Evolutionary conservation across 768 basidiomycete genomes (phyloP).

Genomic region (Hypholoma fasciculare): DNA sequence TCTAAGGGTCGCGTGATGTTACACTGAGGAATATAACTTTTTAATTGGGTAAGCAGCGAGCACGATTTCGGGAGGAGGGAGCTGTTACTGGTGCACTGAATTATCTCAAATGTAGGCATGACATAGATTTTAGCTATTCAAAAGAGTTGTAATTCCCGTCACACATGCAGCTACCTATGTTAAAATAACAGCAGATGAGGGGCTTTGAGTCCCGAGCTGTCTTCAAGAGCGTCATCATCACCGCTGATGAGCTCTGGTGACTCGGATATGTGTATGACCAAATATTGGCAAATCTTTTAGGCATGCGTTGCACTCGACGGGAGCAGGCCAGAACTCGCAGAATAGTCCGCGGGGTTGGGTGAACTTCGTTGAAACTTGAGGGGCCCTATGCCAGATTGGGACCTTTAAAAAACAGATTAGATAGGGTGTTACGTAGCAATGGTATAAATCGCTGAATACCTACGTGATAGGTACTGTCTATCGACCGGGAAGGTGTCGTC

Average conservation of each 20-base stretch:
- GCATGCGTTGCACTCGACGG: background rate
- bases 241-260: too few relatives aligned
- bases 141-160: too few relatives aligned
- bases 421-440: slow-evolving; percentile 22
- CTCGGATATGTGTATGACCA: background rate
- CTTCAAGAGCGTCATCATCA: too few relatives aligned
- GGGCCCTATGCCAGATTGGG: slow-evolving; percentile 8
- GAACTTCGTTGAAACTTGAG: slow-evolving; percentile 1
- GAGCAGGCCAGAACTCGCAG: background rate
- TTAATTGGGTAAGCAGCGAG: background rate
- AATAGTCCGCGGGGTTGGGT: slow-evolving; percentile 2
- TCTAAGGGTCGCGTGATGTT: background rate
- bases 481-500: slow-evolving; percentile 18
- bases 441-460: slow-evolving; percentile 9
- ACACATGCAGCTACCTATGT: too few relatives aligned
- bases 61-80: background rate
- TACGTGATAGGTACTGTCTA: slow-evolving; percentile 16
- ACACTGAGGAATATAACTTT: background rate
- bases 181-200: too few relatives aligned
- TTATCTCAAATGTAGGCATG: too few relatives aligned
- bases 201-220: too few relatives aligned
- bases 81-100: too few relatives aligned
- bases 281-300: background rate
- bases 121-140: too few relatives aligned
- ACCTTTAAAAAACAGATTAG: slow-evolving; percentile 14